Base-by-base conservation (phyloP, 202 grass and related monocot species). In the Carex arenaria region DNA sequence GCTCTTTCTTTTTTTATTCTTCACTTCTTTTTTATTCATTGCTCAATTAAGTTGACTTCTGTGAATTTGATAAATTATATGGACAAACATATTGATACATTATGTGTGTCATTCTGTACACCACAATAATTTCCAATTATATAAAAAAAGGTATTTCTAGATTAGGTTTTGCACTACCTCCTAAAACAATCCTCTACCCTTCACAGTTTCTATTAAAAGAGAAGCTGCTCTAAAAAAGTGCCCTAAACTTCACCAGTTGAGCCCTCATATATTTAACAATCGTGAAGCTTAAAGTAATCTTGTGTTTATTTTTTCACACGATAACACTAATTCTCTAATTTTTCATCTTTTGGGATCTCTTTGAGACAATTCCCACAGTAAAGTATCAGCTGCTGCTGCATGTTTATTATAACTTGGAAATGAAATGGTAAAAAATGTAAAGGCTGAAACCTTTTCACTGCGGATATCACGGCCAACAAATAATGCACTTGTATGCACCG, bases 361-460 rank as follows among this genome's bases (percentile, higher is more conserved):
- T 75, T 31, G 49, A 55, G 20, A 74, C 22, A 52, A 17, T 52
- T 31, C 22, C 20, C 20, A 52, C 11, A 52, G 45, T 30, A 54
- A 12, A 74, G 45, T 55, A 55, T 13, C 72, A 75, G 49, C 49
- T 54, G 23, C 14, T 53, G n/a, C 20, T 1, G n/a, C 72, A 75
- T 23, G 10, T 75, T 59, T 28, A 36, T 76, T 14, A 75, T 20
- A 64, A 62, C 22, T 76, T 76, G n/a, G 38, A 84, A 84, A 64
- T 40, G 20, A 57, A 63, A 76, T 61, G 22, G 26, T 34, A 28
- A 88, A 13, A 71, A 54, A 40, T 47, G 67, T 71, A 38, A 80
- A 67, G 55, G 92, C 86, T 89, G 73, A 57, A 83, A 99, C 96
- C 93, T 96, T 99, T 92, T 99, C 90, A 90, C 97, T 99, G 53